Percentiles rank a stretch among this genome's conserved stretches.
Evolutionary conservation across 2,329 filamentous ascomycete species (phyloP).

Genomic region (Chaetomiaceae sp.): DNA sequence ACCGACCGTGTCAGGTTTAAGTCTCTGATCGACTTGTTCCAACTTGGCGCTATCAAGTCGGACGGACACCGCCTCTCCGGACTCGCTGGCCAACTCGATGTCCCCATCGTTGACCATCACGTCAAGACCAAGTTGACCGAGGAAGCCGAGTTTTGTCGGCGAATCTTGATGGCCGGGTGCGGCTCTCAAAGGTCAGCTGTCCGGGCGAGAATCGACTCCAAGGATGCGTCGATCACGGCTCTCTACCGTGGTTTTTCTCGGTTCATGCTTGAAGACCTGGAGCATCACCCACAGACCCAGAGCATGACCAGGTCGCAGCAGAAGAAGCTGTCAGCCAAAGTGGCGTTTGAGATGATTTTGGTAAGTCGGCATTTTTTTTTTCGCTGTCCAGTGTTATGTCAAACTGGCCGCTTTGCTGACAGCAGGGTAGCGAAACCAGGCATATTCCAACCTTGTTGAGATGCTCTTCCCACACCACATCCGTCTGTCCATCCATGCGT

Average conservation of each 20-base stretch:
- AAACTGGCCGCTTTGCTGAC: background rate
- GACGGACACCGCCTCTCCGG: background rate
- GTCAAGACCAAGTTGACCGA: conserved; percentile 15
- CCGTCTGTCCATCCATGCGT: conserved; percentile 21
- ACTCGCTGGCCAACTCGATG: conserved; percentile 9
- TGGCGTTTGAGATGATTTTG: conserved; percentile 22
- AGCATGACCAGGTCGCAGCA: conserved; percentile 15
- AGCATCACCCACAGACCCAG: conserved; percentile 13
- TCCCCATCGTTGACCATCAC: conserved; percentile 17
- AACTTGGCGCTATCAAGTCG: background rate
- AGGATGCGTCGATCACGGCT: conserved; percentile 17
- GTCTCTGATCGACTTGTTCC: conserved; percentile 20
- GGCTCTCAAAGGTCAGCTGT: conserved; percentile 12
- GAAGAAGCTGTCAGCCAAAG: conserved; percentile 19
- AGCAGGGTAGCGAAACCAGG: conserved; percentile 16
- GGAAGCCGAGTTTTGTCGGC: conserved; percentile 19
- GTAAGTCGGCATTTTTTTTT: background rate
- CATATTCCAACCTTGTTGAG: conserved; percentile 22
- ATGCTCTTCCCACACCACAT: conserved; percentile 21
- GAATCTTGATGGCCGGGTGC: conserved; percentile 18
- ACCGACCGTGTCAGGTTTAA: conserved; percentile 14
- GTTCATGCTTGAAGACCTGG: conserved; percentile 21
- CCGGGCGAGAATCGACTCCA: conserved; percentile 19
- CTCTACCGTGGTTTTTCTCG: conserved; percentile 21
- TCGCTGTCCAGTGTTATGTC: too few relatives aligned